Conservation (phyloP, 768 basidiomycete species). For the Rubroboletus satanas region DNA sequence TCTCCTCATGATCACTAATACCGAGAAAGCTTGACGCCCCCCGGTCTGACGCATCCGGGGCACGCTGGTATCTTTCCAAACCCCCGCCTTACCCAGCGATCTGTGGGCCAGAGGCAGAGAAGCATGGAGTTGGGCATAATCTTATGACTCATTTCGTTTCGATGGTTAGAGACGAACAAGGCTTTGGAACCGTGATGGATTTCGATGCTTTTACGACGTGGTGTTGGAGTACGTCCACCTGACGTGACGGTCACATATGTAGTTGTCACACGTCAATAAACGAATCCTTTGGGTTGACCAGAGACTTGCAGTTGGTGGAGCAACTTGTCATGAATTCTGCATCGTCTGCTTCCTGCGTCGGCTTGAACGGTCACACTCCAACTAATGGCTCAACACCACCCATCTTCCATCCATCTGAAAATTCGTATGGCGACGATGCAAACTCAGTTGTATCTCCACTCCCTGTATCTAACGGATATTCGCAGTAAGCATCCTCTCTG, state of each 20-base stretch:
- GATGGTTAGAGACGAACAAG: conserved; percentile 37
- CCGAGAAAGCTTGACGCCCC: conserved; percentile 6
- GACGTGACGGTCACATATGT: conserved; percentile 20
- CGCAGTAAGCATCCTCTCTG: conserved; percentile 46
- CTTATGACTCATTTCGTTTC: conserved; percentile 57
- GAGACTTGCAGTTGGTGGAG: neutral
- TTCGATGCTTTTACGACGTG: conserved; percentile 21
- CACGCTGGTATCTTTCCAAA: conserved; percentile 36
- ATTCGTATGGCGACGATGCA: conserved; percentile 34
- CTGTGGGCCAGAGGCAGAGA: conserved; percentile 40
- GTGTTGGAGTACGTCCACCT: conserved; percentile 13
- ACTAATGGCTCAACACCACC: conserved; percentile 46
- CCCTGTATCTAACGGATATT: conserved; percentile 53
- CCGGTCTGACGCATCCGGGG: conserved; percentile 6
- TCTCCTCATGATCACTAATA: neutral
- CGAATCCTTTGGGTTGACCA: conserved; percentile 16
- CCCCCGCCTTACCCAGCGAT: conserved; percentile 52
- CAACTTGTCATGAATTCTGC: conserved; percentile 24
- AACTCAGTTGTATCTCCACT: conserved; percentile 29
- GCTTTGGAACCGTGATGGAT: conserved; percentile 43
- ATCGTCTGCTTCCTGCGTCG: conserved; percentile 33
- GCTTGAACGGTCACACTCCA: conserved; percentile 51
- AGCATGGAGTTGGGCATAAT: conserved; percentile 43
- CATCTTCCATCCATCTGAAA: conserved; percentile 36
- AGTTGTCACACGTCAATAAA: conserved; percentile 18